A percentile compares a stretch with the other conserved stretches of the same genome.
Evolutionary conservation across 2,329 filamentous ascomycete species (phyloP).

Genomic region (Metarhizium anisopliae): DNA sequence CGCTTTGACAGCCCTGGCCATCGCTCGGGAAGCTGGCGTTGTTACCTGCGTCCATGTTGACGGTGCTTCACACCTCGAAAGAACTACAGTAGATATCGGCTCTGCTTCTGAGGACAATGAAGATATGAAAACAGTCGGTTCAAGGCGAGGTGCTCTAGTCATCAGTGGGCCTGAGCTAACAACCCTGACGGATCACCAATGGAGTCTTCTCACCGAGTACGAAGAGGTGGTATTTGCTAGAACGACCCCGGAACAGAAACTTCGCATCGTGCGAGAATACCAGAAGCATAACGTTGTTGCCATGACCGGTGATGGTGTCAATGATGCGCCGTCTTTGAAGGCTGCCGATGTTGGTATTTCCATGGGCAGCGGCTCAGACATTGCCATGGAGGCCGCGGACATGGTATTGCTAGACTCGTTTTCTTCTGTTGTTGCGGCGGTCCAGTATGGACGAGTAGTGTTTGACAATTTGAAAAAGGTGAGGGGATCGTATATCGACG

Average conservation of each 20-base stretch:
- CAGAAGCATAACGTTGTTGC: slow-evolving; percentile 61
- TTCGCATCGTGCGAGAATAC: slow-evolving; percentile 69
- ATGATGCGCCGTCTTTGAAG: slow-evolving; percentile 73
- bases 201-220: slow-evolving; percentile 56
- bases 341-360: slow-evolving; percentile 78
- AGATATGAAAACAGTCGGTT: slow-evolving; percentile 12
- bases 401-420: slow-evolving; percentile 76
- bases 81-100: slow-evolving; percentile 11
- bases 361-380: slow-evolving; percentile 71
- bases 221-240: slow-evolving; percentile 66
- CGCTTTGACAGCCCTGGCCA: slow-evolving; percentile 63
- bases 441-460: slow-evolving; percentile 65
- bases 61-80: slow-evolving; percentile 40
- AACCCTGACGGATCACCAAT: slow-evolving; percentile 57
- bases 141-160: slow-evolving; percentile 41
- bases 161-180: slow-evolving; percentile 59
- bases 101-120: slow-evolving; percentile 10
- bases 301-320: slow-evolving; percentile 83
- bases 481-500: slow-evolving; percentile 27
- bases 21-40: slow-evolving; percentile 64
- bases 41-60: slow-evolving; percentile 49
- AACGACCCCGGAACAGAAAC: slow-evolving; percentile 71
- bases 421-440: slow-evolving; percentile 60
- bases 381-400: slow-evolving; percentile 71
- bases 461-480: slow-evolving; percentile 71